Base-by-base conservation (phyloP, 352 stramenopile genomes). In the Phytophthora europaea region DNA sequence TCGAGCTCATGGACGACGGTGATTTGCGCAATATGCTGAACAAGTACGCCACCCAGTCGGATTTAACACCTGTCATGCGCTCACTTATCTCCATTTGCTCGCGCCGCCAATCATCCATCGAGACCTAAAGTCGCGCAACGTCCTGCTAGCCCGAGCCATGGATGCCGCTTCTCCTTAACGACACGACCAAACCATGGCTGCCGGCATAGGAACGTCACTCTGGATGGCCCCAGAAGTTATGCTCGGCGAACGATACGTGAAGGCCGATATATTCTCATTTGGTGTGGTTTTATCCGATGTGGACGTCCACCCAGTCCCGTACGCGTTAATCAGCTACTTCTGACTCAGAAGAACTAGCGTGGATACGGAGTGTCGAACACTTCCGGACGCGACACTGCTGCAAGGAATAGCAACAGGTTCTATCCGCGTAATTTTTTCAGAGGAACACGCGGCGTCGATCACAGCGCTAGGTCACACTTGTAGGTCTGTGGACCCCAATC, bases 11-110 rank as follows among this genome's bases (percentile, higher is more conserved):
- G 73, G 34, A 63, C 22, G 66, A 64, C 10, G 76, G 74, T 1
- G 79, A 87, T 34, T 34, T 87, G 23, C 67, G 76, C 6, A 26
- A n/a, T 5, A 51, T 84, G 6, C 61, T 84, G 9, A 50, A 50
- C 10, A 40, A 22, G 18, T 59, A 63, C n/a, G 33, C 8, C 51
- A 54, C 2, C 28, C 61, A 2, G 26, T 40, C 4, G 69, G 72
- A 15, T 80, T 80, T 48, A 61, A 67, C n/a, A 57, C 78, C 48
- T 68, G 67, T 0, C 43, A 78, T n/a, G 79, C 68, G 10, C 64
- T 86, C 8, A 78, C 70, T 23, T 86, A 83, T 50, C 43, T 86
- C 7, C 79, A 84, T 31, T 76, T 61, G 12, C 52, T 81, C 4
- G 34, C 70, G 0, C 59, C 65, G 18, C 33, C 58, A 0, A 56